Conservation (phyloP, 2,329 filamentous ascomycete genomes). For the Penicillium hordei region DNA sequence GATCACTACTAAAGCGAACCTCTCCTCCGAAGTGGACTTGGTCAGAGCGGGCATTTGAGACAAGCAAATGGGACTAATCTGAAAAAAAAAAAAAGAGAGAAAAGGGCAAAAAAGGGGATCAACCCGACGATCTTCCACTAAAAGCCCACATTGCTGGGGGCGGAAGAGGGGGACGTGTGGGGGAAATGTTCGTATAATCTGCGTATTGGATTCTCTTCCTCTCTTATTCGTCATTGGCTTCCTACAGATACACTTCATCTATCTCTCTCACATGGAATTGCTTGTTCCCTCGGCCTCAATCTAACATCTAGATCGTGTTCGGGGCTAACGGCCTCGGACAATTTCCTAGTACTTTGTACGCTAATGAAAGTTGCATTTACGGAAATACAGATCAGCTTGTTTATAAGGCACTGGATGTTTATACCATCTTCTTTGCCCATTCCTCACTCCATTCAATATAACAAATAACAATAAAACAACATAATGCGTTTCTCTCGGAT, state of each 20-base stretch:
- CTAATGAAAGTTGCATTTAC: too few relatives aligned
- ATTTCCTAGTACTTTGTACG: background rate
- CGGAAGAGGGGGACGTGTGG: constrained; percentile 4
- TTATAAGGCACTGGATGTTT: constrained; percentile 6
- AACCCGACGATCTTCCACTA: constrained; percentile 7
- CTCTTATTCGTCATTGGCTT: background rate
- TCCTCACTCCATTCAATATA: background rate
- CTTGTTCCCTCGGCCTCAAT: constrained; percentile 5
- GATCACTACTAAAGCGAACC: constrained; percentile 17
- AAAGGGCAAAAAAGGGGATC: background rate
- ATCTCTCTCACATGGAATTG: constrained; percentile 4
- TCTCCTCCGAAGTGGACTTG: constrained; percentile 10
- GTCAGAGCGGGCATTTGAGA: background rate
- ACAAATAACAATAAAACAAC: background rate
- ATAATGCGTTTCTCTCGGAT: constrained; percentile 24
- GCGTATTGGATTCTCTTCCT: background rate
- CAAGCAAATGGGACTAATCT: background rate
- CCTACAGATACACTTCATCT: too few relatives aligned
- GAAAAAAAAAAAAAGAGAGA: background rate
- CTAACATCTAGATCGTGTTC: background rate
- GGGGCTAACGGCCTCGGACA: background rate
- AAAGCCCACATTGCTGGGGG: constrained; percentile 9
- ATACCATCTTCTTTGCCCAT: background rate
- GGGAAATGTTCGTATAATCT: background rate
- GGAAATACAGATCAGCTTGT: background rate